Evolutionary conservation across 345 rosid species (phyloP).

Genomic region (Populus nigra): DNA sequence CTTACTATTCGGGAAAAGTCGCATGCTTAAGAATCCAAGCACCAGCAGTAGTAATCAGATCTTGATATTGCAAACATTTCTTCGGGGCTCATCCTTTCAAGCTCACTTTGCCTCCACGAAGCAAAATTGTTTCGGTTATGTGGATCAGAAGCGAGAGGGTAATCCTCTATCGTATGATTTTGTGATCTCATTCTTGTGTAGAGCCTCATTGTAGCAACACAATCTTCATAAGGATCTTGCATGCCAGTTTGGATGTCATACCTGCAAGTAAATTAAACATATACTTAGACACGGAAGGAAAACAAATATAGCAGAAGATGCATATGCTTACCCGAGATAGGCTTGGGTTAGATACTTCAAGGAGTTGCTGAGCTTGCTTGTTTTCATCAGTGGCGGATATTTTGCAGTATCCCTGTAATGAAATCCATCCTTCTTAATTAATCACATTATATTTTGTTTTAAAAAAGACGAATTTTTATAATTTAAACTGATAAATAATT

Average conservation of each 20-base stretch:
- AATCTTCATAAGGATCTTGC: constrained; percentile 83
- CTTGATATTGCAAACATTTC: constrained; percentile 65
- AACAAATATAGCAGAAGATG: background rate
- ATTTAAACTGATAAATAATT: too few species aligned
- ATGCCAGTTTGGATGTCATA: constrained; percentile 75
- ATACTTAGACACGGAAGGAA: background rate
- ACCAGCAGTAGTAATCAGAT: constrained; percentile 92
- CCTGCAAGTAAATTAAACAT: constrained; percentile 20
- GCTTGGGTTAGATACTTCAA: constrained; percentile 83
- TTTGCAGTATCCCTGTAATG: constrained; percentile 68
- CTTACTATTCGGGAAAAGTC: too few species aligned
- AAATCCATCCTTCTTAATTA: background rate
- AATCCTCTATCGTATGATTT: constrained; percentile 53
- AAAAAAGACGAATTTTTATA: background rate
- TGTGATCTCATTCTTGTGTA: constrained; percentile 82
- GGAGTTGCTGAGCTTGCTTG: constrained; percentile 94
- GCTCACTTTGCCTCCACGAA: constrained; percentile 76
- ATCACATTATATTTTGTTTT: background rate
- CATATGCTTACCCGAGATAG: constrained; percentile 65
- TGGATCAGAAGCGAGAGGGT: constrained; percentile 67
- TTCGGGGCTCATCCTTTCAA: constrained; percentile 77
- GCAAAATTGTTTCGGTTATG: constrained; percentile 72
- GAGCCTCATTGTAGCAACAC: constrained; percentile 88
- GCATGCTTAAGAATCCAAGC: constrained; percentile 51
- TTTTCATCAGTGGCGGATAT: constrained; percentile 89